Evolutionary conservation across 2,329 filamentous ascomycete genomes (phyloP).

Genomic region (Bisporella sp.): DNA sequence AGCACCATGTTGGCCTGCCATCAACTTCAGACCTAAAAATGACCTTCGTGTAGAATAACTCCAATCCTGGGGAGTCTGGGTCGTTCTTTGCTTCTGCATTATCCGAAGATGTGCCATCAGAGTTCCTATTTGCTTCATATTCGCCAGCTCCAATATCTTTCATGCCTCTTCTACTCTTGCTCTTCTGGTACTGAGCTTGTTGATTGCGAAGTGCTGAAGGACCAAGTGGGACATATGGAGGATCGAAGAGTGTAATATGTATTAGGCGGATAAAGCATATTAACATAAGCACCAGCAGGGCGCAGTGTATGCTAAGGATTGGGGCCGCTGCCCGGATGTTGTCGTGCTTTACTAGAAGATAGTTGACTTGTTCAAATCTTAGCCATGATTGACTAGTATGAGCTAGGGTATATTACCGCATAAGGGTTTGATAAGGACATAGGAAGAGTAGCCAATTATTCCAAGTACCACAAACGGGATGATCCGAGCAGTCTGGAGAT

Average conservation of each 20-base stretch:
- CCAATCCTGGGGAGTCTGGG: constrained; percentile 61
- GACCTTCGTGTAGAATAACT: constrained; percentile 74
- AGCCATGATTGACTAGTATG: constrained; percentile 1
- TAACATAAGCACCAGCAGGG: constrained; percentile 62
- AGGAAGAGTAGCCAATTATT: constrained; percentile 63
- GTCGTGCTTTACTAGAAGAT: constrained; percentile 50
- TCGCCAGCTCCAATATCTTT: constrained; percentile 15
- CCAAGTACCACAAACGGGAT: constrained; percentile 65
- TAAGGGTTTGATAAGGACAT: constrained; percentile 59
- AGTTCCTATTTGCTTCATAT: constrained; percentile 12
- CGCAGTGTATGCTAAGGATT: constrained; percentile 65
- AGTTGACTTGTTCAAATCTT: constrained; percentile 50
- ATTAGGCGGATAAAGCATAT: constrained; percentile 66
- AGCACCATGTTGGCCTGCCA: constrained; percentile 83
- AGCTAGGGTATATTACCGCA: constrained; percentile 48
- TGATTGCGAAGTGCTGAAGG: constrained; percentile 22
- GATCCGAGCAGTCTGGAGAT: constrained; percentile 28
- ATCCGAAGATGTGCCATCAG: constrained; percentile 16
- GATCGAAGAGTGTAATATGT: constrained; percentile 58
- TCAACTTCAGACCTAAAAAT: constrained; percentile 78
- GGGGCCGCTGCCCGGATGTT: constrained; percentile 51
- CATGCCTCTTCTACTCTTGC: constrained; percentile 10
- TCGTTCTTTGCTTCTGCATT: constrained; percentile 13
- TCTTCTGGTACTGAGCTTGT: constrained; percentile 16
- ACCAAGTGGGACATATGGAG: constrained; percentile 68